Evolutionary conservation across 75 land plant genomes (phyloP).

Genomic region (Isoetes taiwanensis): DNA sequence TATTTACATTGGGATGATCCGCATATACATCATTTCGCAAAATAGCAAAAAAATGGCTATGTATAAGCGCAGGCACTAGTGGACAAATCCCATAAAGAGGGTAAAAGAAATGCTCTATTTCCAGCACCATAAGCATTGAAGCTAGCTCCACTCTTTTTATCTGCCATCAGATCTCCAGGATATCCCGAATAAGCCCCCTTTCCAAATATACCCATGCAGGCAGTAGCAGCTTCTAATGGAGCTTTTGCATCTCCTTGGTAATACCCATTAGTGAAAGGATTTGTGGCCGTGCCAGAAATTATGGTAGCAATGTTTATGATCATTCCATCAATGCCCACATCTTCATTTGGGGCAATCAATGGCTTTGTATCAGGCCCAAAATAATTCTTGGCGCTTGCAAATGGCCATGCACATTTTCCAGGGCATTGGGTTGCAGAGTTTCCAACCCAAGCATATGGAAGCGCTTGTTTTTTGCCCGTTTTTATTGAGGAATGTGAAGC

Average conservation of each 20-base stretch:
- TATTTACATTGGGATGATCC: no score
- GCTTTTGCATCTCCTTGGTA: constrained; percentile 27
- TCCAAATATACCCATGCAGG: constrained; percentile 23
- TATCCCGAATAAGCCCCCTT: no score
- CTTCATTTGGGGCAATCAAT: constrained; percentile 36
- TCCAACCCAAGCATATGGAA: constrained; percentile 21
- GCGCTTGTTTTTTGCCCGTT: neutral
- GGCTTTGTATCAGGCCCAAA: constrained; percentile 33
- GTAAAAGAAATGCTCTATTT: no score
- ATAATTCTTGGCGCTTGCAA: constrained; percentile 13
- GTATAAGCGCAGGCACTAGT: no score
- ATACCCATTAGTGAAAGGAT: constrained; percentile 31
- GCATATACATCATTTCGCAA: no score
- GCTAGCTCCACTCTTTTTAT: no score
- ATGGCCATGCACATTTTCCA: constrained; percentile 33
- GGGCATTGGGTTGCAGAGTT: constrained; percentile 34
- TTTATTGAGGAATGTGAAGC: constrained; percentile 31
- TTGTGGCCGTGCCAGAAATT: constrained; percentile 28
- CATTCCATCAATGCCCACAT: constrained; percentile 48
- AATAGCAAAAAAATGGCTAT: no score
- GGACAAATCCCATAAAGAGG: no score
- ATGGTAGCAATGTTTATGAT: constrained; percentile 35
- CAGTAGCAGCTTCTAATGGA: constrained; percentile 36
- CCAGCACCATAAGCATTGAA: no score
- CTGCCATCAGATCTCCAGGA: no score